phyloP scores from a whole-genome alignment of 768 basidiomycete genomes.

The Amanita subjunquillea region DNA sequence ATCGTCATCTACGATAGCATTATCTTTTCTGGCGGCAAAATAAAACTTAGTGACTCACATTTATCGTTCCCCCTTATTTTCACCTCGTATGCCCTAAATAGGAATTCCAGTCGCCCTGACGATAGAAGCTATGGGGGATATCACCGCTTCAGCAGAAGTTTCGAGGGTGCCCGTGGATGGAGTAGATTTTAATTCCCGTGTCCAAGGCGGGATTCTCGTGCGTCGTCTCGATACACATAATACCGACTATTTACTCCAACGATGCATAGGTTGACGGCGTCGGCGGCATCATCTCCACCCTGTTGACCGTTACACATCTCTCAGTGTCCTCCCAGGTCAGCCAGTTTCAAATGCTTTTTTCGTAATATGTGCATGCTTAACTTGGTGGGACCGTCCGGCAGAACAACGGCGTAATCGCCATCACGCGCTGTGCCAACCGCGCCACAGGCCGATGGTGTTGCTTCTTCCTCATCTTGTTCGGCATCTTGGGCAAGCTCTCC shows the following conservation, averaged over 20 bases:
- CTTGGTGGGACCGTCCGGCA: slow-evolving; percentile 13
- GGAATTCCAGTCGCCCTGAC: slow-evolving; percentile 44
- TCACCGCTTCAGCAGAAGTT: slow-evolving; percentile 76
- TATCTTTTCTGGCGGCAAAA: too few relatives aligned
- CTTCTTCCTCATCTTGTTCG: slow-evolving; percentile 69
- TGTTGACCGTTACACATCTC: slow-evolving; percentile 75
- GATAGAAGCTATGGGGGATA: slow-evolving; percentile 83
- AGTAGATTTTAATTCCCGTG: slow-evolving; percentile 66
- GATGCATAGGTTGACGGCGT: slow-evolving; percentile 63
- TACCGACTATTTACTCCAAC: slow-evolving; percentile 21
- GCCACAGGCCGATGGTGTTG: slow-evolving; percentile 75
- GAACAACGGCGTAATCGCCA: slow-evolving; percentile 77
- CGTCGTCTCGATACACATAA: slow-evolving; percentile 16
- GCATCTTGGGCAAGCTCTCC: slow-evolving; percentile 71
- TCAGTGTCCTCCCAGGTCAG: slow-evolving; percentile 63
- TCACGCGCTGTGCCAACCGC: slow-evolving; percentile 78
- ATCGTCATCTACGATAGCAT: too few relatives aligned
- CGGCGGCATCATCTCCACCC: slow-evolving; percentile 66
- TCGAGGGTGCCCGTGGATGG: slow-evolving; percentile 68
- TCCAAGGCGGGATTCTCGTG: slow-evolving; percentile 75
- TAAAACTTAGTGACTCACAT: too few relatives aligned
- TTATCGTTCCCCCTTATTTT: neutral
- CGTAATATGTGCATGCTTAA: too few relatives aligned
- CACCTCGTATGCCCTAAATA: neutral
- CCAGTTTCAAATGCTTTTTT: neutral